A percentile compares a stretch with the other conserved stretches of the same genome.
Conservation (phyloP, 768 basidiomycete genomes). For the Tricholoma hemisulphureum region DNA sequence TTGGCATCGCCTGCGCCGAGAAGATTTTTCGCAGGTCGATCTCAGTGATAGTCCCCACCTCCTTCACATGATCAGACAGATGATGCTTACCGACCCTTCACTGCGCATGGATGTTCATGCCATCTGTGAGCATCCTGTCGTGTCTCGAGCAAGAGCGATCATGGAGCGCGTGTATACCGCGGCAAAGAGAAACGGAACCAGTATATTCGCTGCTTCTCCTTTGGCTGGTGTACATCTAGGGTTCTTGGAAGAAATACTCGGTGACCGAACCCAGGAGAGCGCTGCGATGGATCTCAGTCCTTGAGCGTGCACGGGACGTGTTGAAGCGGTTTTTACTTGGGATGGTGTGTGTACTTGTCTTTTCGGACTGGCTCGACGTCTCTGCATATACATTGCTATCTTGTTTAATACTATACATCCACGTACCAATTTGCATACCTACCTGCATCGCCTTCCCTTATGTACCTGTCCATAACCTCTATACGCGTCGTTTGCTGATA, state of each 20-base stretch:
- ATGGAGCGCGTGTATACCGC: slow-evolving; percentile 56
- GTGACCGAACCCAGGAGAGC: slow-evolving; percentile 17
- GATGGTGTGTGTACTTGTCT: slow-evolving; percentile 9
- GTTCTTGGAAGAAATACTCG: slow-evolving; percentile 67
- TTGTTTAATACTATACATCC: slow-evolving; percentile 10
- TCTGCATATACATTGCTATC: slow-evolving; percentile 6
- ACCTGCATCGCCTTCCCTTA: slow-evolving; percentile 2
- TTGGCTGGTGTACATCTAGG: slow-evolving; percentile 57
- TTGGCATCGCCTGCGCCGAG: slow-evolving; percentile 90
- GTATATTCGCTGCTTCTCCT: slow-evolving; percentile 56
- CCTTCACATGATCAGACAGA: slow-evolving; percentile 62
- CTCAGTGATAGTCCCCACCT: slow-evolving; percentile 64
- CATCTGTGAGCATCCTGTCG: slow-evolving; percentile 61
- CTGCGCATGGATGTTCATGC: slow-evolving; percentile 55
- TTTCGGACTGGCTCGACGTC: slow-evolving; percentile 15
- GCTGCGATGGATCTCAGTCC: slow-evolving; percentile 40
- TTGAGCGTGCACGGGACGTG: slow-evolving; percentile 22
- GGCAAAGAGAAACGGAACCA: slow-evolving; percentile 32
- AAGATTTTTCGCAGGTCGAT: slow-evolving; percentile 88
- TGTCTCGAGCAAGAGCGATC: slow-evolving; percentile 56
- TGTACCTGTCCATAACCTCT: no score
- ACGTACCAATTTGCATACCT: slow-evolving; percentile 9
- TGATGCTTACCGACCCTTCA: slow-evolving; percentile 75
- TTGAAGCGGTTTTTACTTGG: slow-evolving; percentile 7
- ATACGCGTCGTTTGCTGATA: no score